Percentiles rank a stretch among this genome's conserved stretches.
These are phyloP conservation scores for Actinidia arguta DNA, from an alignment of 179 eudicot species.

Conservation along the genomic window DNA sequence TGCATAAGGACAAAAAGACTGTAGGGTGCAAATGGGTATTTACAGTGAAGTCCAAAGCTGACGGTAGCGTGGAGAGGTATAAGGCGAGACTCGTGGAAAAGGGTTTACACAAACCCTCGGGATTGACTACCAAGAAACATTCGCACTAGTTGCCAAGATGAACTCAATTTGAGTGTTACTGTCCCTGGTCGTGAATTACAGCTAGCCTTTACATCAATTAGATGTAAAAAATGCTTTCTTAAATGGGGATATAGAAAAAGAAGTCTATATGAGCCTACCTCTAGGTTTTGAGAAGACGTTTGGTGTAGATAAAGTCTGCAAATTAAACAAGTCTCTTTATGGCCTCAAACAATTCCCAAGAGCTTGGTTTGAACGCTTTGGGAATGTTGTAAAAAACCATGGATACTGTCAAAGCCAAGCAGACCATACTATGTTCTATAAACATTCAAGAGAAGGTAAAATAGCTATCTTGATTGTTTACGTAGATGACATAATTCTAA, in stretches of 20 bases:
- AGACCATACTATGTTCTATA: not conserved
- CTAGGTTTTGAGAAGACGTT: not conserved
- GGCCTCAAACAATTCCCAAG: not conserved
- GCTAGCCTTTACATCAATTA: not conserved
- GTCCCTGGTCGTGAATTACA: not conserved
- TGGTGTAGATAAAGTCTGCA: not conserved
- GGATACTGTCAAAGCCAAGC: conserved; percentile 1
- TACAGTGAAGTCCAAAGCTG: not conserved
- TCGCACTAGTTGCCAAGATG: not conserved
- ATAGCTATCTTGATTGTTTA: not conserved
- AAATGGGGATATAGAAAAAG: not conserved
- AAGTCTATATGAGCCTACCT: not conserved
- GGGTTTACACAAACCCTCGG: conserved; percentile 6
- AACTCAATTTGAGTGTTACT: not conserved
- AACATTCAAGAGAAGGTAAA: not conserved
- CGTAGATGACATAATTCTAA: no score
- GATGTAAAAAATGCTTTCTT: no score
- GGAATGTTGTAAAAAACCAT: not conserved
- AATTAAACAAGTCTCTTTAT: not conserved
- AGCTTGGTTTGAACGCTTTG: not conserved
- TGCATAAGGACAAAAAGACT: not conserved
- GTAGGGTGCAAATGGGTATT: not conserved
- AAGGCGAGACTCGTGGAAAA: conserved; percentile 9
- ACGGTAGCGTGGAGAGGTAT: not conserved
- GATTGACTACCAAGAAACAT: not conserved